Evolutionary conservation across 192 early-diverging fungal species (phyloP), one percentile per base, ranked within the genome.

Genomic region (Mortierella antarctica): DNA sequence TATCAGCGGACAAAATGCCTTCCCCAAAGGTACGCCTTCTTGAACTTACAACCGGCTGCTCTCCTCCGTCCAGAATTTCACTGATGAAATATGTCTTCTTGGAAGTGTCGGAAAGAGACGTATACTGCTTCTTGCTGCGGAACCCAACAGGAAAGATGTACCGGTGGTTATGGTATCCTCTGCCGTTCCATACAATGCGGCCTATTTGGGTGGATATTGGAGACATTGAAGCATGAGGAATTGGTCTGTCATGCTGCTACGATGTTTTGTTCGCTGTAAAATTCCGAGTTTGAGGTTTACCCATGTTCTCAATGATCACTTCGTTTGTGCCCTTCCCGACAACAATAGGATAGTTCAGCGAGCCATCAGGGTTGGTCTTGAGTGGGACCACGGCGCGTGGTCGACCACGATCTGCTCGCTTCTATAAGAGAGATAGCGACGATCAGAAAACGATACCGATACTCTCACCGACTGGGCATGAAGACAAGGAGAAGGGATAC

Each of bases 141-240:
- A 92, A 93, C 7, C 92, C 92, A 10, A 90, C 87, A 0, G 92
- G 85, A 78, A 89, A 93, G 18, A 93, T 92, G 70, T 93, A 93
- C 39, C 92, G 85, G 44, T 86, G 84, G 17, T 89, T 92, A 66
- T 92, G 91, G 74, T 89, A 92, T 20, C 86, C 82, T 64, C 91
- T 87, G 13, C 86, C 85, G 12, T 87, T 83, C 85, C 88, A 88
- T 5, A 89, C 84, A 20, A 92, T 83, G 2, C 60, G 51, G 5
- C 86, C 86, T 87, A 71, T 18, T 15, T n/a, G 20, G 41, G 5
- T 20, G 40, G 31, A 4, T 56, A 65, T 12, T 15, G 39, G 41
- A 62, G n/a, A 54, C 23, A 18, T 15, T 0, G 23, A 21, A n/a
- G 12, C 5, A 17, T 12, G 5, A 12, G 41, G 41, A 57, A 57